Base-by-base conservation (phyloP, 2,329 filamentous ascomycete species). In the Penicillium sp. region DNA sequence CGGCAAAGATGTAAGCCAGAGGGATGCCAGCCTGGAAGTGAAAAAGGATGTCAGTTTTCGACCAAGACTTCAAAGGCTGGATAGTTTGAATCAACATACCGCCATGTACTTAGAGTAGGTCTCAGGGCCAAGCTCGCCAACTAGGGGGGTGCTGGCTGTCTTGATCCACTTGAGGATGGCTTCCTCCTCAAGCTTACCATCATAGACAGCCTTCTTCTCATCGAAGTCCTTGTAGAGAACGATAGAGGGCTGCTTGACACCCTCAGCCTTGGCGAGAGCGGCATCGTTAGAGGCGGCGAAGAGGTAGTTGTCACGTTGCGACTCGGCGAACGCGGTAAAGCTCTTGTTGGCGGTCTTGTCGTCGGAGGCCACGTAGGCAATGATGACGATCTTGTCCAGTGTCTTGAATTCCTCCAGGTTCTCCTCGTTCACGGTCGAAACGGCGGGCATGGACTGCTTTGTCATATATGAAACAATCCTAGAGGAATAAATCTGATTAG, bases 181-280 rank as follows among this genome's bases (percentile, higher is more conserved):
- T 47, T 90, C 87, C 46, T 78, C 78, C 28, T 88, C 86, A 61
- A 97, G 90, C 68, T 87, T 83, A 56, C 88, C 85, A 14, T 79
- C 75, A 75, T 86, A 95, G 57, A 83, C 75, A 58, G 82, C 81
- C 81, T 95, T 96, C 74, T 90, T 89, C 75, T 97, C 91, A 63
- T 98, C 93, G 62, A 97, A 98, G 45, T 84, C 78, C 81, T 98
- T 97, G 84, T 97, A 97, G 44, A 98, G 81, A 51, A 96, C 87
- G 52, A 98, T 75, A 41, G 86, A 83, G 50, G 93, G 93, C 61
- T 85, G 81, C 67, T 83, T 85, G 66, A 94, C 87, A 56, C 86
- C 90, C 75, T 94, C 93, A 33, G 86, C 84, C 78, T 94, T 83
- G 59, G 93, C 89, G 53, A 97, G 74, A 41, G 78, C 80, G 48